Base-by-base conservation (phyloP, 2,329 filamentous ascomycete genomes). In the Achaetomium macrosporum region DNA sequence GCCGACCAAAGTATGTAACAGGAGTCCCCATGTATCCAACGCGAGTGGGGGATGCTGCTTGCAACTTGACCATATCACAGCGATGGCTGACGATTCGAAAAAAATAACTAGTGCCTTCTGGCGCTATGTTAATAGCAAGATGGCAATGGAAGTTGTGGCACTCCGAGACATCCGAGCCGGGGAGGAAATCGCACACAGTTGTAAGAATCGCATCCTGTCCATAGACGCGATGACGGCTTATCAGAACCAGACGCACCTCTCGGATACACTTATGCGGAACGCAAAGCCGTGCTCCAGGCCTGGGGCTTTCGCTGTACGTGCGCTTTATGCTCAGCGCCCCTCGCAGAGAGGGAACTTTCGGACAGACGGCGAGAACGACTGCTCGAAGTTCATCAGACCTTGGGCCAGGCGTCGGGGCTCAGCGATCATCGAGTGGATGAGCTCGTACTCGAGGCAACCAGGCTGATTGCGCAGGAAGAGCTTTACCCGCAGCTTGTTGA, bases 281-380 rank as follows among this genome's bases (percentile, higher is more conserved):
- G 61, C 8, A 51, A 53, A 12, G 42, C 47, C 0, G 48, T 58
- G 4, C 57, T 61, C 7, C 30, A 47, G 13, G 41, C 50, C n/a
- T 65, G 61, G 63, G 61, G 61, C 8, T 63, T 65, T 51, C 49
- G 56, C 29, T 64, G 63, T 36, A 33, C 42, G 7, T 65, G 62
- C 50, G 35, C 52, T 3, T 48, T 64, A 6, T 64, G 63, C 51
- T 47, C 59, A 3, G 57, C 59, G 3, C 19, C 45, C 0, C 20
- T 37, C 0, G 42, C 39, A 15, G 40, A 54, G 8, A 50, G 56
- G 13, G 41, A 53, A 11, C 13, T 47, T 11, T 61, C 63, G 0
- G 63, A 65, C 43, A n/a, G 11, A 6, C 57, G 60, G 7, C 52
- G 62, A 17, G 55, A 59, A 8, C 59, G 62, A 5, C 49, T 64